Conservation (phyloP, 2,329 filamentous ascomycete genomes). For the Chalaropsis thielavioides region DNA sequence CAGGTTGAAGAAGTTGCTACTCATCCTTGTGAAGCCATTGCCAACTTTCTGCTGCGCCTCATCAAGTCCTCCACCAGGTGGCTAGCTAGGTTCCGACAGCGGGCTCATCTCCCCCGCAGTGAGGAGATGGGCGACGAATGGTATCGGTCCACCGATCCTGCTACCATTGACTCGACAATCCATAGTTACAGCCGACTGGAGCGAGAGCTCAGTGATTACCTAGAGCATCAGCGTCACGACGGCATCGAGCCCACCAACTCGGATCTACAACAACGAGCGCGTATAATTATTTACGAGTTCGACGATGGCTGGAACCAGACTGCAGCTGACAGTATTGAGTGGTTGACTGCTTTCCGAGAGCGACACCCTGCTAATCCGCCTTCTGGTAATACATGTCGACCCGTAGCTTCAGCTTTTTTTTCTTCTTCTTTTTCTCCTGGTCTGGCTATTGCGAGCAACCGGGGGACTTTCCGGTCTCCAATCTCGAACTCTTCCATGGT, state of each 20-base stretch:
- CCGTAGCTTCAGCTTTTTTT: background rate
- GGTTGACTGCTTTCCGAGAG: slow-evolving; percentile 39
- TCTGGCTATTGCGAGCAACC: background rate
- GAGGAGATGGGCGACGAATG: slow-evolving; percentile 38
- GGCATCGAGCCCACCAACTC: slow-evolving; percentile 38
- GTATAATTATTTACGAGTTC: slow-evolving; percentile 47
- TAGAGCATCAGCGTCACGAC: slow-evolving; percentile 30
- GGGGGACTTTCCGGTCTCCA: background rate
- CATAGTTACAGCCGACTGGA: slow-evolving; percentile 45
- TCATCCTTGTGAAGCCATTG: slow-evolving; percentile 35
- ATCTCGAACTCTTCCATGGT: background rate
- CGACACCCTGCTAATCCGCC: slow-evolving; percentile 26
- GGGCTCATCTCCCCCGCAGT: slow-evolving; percentile 42
- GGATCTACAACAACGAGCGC: slow-evolving; percentile 41
- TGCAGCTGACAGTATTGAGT: slow-evolving; percentile 40
- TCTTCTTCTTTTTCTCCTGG: no score
- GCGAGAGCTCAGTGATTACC: slow-evolving; percentile 39
- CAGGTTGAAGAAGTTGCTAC: slow-evolving; percentile 40
- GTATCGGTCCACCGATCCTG: slow-evolving; percentile 38
- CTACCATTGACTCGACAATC: slow-evolving; percentile 43
- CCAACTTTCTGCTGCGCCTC: slow-evolving; percentile 42
- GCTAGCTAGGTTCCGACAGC: slow-evolving; percentile 41
- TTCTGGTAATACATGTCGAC: background rate
- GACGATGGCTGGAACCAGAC: slow-evolving; percentile 53
- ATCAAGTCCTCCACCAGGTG: slow-evolving; percentile 37